Evolutionary conservation across 2,329 filamentous ascomycete genomes (phyloP), one percentile per base, ranked within the genome.

Genomic region (Cladosporium halotolerans): DNA sequence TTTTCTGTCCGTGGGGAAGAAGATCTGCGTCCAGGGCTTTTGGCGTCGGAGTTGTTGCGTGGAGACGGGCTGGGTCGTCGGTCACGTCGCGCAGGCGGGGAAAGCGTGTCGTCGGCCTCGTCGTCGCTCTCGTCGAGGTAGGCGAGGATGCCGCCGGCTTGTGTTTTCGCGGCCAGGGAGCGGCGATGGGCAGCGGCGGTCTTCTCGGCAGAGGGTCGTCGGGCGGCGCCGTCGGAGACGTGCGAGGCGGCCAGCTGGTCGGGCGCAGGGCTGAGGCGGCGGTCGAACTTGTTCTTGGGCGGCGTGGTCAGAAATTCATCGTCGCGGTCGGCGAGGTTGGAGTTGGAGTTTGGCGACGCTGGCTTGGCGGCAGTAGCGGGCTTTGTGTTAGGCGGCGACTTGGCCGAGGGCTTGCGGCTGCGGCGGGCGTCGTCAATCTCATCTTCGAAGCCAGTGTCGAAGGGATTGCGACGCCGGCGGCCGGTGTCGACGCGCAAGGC

Each of bases 61-160:
- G 59, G 58, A 33, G 63, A 61, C n/a, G 65, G 65, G 54, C 63
- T 66, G 23, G 56, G 55, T 33, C 56, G 39, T 40, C 64, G 62
- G 36, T 58, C 54, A 19, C 46, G 57, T 23, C 40, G 40, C 31
- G 48, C 31, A n/a, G n/a, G 23, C n/a, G 31, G 39, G 44, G 23
- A 38, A 41, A 45, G 52, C n/a, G 43, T 49, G 40, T 51, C 48
- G 16, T 51, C 48, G 31, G 42, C 13, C 36, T 62, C 62, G 59
- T 65, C 61, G 53, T 59, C 58, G 54, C 61, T 66, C 55, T 68
- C 66, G 64, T 67, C 65, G 33, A 67, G 61, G 49, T 65, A 66
- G 41, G 65, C 65, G 39, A 67, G 54, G 43, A 52, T 56, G 23
- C 66, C 66, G 9, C 62, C 64, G 14, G 66, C 66, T 32, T 61